A percentile compares a stretch with the other conserved stretches of the same genome.
Evolutionary conservation across 1,139 yeast species (phyloP).

Genomic region (Pichia sp.): DNA sequence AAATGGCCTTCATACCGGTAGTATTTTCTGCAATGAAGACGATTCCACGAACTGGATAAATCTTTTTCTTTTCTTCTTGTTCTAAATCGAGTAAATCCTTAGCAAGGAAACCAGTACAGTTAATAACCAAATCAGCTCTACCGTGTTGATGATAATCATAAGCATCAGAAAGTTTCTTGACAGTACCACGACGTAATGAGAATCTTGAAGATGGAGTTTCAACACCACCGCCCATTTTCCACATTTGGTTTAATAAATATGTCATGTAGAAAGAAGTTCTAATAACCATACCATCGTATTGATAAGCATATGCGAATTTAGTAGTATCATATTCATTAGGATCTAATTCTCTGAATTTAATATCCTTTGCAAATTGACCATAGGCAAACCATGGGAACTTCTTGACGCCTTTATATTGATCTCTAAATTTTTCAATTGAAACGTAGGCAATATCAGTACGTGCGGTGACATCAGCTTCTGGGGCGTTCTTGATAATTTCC

Average conservation of each 20-base stretch:
- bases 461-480: slow-evolving; percentile 46
- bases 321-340: slow-evolving; percentile 32
- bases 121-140: slow-evolving; percentile 38
- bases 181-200: slow-evolving; percentile 24
- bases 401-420: slow-evolving; percentile 14
- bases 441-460: slow-evolving; percentile 33
- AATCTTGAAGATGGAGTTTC: slow-evolving; percentile 37
- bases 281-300: slow-evolving; percentile 48
- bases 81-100: slow-evolving; percentile 38
- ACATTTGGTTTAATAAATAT: slow-evolving; percentile 40
- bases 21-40: slow-evolving; percentile 42
- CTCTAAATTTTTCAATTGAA: slow-evolving; percentile 31
- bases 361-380: slow-evolving; percentile 29
- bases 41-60: slow-evolving; percentile 46
- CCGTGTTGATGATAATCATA: slow-evolving; percentile 20
- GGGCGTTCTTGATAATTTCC: slow-evolving; percentile 42
- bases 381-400: slow-evolving; percentile 46
- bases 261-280: slow-evolving; percentile 49
- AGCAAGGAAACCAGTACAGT: slow-evolving; percentile 49
- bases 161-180: slow-evolving; percentile 26
- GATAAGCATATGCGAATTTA: slow-evolving; percentile 38
- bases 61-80: slow-evolving; percentile 20
- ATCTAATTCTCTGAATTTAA: slow-evolving; percentile 34
- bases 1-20: slow-evolving; percentile 20
- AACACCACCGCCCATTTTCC: slow-evolving; percentile 25